These are phyloP conservation scores for Oxyria digyna DNA, from an alignment of 148 eudicot genomes.

Conservation along the genomic window DNA sequence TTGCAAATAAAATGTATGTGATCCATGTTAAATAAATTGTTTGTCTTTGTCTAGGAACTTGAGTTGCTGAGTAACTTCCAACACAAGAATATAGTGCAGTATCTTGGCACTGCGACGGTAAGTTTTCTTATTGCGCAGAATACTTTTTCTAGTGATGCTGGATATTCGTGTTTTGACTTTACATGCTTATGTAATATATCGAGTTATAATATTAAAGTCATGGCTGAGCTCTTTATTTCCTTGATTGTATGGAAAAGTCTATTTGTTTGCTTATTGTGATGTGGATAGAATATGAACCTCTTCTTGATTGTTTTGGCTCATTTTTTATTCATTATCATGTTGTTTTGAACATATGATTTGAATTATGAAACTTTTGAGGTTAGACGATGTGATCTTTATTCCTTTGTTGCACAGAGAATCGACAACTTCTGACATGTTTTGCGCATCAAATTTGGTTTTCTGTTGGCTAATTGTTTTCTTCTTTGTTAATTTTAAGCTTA, in stretches of 20 bases:
- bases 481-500: neutral
- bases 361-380: neutral
- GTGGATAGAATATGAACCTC: neutral
- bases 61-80: conserved; percentile 70
- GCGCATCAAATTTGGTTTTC: too few species aligned
- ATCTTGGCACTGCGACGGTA: conserved; percentile 58
- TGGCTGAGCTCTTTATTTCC: neutral
- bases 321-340: conserved; percentile 1
- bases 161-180: neutral
- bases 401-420: too few species aligned
- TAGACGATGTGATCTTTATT: neutral
- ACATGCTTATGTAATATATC: neutral
- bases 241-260: neutral
- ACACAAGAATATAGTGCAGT: conserved; percentile 79
- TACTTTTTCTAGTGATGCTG: neutral
- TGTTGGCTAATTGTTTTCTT: too few species aligned
- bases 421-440: too few species aligned
- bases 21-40: neutral
- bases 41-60: conserved; percentile 44
- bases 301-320: neutral
- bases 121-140: neutral
- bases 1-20: neutral
- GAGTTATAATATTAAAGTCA: neutral
- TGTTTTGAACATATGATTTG: neutral
- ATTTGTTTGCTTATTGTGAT: neutral